phyloP scores from a whole-genome alignment of 1,139 yeast genomes.

The Pichia sp. region DNA sequence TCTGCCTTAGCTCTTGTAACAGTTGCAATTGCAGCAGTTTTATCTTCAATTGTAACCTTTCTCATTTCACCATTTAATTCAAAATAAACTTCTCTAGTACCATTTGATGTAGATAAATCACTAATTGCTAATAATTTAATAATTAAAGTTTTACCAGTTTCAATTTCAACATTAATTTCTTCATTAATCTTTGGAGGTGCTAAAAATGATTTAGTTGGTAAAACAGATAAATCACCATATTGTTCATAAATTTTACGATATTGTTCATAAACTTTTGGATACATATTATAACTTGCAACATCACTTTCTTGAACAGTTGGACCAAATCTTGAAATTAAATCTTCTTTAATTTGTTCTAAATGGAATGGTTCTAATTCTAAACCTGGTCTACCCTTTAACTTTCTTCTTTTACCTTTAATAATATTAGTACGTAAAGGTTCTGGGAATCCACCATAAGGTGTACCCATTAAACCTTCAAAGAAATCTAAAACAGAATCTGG shows the following conservation, averaged over 20 bases:
- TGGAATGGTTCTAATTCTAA: constrained; percentile 79
- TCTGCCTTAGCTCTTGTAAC: constrained; percentile 89
- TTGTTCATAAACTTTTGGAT: constrained; percentile 92
- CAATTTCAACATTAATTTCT: constrained; percentile 84
- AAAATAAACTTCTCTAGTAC: constrained; percentile 92
- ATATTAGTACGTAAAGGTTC: constrained; percentile 93
- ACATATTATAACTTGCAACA: constrained; percentile 93
- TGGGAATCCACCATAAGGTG: constrained; percentile 99
- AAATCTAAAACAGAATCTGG: constrained; percentile 97
- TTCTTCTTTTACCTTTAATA: constrained; percentile 83
- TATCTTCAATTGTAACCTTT: constrained; percentile 87
- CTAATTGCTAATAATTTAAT: constrained; percentile 90
- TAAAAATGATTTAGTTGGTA: constrained; percentile 87
- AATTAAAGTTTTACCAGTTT: constrained; percentile 89
- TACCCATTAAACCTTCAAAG: constrained; percentile 98
- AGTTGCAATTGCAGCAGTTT: constrained; percentile 75
- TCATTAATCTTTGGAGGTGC: constrained; percentile 83
- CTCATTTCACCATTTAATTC: constrained; percentile 98
- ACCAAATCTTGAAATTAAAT: constrained; percentile 58
- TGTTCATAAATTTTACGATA: constrained; percentile 66
- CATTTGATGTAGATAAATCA: constrained; percentile 77
- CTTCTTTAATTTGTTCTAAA: constrained; percentile 61
- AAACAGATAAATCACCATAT: constrained; percentile 87
- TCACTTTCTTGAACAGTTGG: constrained; percentile 66
- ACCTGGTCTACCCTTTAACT: constrained; percentile 87